phyloP scores from a whole-genome alignment of 2,329 filamentous ascomycete species.

The Paecilomyces fulvus region DNA sequence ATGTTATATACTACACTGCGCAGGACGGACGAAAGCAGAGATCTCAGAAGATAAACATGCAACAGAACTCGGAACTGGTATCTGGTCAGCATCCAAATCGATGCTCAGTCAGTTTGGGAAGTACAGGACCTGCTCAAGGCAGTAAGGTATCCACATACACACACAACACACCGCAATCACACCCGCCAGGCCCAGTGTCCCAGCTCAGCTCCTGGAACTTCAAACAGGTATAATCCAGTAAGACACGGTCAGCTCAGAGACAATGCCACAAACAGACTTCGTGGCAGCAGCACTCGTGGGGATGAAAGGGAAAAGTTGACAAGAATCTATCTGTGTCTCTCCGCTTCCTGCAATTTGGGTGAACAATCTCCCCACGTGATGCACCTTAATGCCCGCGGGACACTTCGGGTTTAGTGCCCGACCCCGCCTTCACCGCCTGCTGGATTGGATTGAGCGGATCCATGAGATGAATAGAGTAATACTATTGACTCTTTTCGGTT shows the following conservation, averaged over 20 bases:
- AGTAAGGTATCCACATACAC: conserved; percentile 1
- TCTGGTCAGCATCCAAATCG: background rate
- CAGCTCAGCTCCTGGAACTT: background rate
- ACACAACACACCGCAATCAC: background rate
- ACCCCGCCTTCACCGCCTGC: background rate
- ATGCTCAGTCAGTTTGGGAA: background rate
- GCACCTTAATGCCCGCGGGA: conserved; percentile 1
- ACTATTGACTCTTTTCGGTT: too few species aligned
- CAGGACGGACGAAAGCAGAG: background rate
- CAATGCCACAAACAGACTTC: background rate
- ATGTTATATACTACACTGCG: background rate
- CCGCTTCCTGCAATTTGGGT: conserved; percentile 1
- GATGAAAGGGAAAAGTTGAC: background rate
- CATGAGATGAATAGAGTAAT: background rate
- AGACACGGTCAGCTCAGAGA: background rate
- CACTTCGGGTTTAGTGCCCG: background rate
- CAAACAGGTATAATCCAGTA: background rate
- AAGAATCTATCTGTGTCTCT: background rate
- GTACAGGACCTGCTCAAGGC: background rate
- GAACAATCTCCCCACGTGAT: conserved; percentile 7
- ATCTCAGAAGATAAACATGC: background rate
- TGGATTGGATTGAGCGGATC: background rate
- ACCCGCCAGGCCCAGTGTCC: background rate
- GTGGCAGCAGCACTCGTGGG: background rate
- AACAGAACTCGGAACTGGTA: background rate